These are phyloP conservation scores for Saprolegnia diclina DNA, from an alignment of 352 stramenopile genomes.

Conservation along the genomic window DNA sequence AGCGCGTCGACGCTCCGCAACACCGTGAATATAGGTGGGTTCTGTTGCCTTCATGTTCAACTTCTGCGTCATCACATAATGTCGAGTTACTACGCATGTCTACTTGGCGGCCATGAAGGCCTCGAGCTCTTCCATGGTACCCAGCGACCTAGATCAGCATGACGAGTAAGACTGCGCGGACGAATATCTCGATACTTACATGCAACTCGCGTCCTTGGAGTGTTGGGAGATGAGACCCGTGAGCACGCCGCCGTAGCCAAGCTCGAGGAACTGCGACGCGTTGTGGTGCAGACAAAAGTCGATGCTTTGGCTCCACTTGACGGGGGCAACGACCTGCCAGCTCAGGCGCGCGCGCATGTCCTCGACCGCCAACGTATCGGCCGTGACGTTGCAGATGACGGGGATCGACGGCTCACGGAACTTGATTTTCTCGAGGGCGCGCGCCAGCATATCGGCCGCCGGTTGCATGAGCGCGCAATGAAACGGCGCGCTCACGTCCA, in stretches of 20 bases:
- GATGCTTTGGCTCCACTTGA: conserved; percentile 78
- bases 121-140: not conserved
- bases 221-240: conserved; percentile 74
- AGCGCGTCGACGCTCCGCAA: not conserved
- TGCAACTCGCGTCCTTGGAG: conserved; percentile 29
- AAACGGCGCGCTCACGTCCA: conserved; percentile 82
- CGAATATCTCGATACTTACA: not conserved
- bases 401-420: conserved; percentile 44
- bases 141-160: not conserved
- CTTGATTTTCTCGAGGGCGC: conserved; percentile 34
- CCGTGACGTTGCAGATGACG: conserved; percentile 80
- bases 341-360: conserved; percentile 45
- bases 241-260: conserved; percentile 65
- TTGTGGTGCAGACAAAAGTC: conserved; percentile 49
- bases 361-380: conserved; percentile 29
- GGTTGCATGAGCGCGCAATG: conserved; percentile 76
- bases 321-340: conserved; percentile 56
- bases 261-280: conserved; percentile 54
- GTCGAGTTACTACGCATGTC: not conserved
- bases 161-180: not conserved
- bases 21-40: not conserved
- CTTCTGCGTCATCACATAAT: not conserved
- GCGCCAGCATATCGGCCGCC: conserved; percentile 43
- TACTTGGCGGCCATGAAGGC: not conserved
- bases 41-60: not conserved